A percentile compares a stretch with the other conserved stretches of the same genome.
These are phyloP conservation scores for Ramalina intermedia DNA, from an alignment of 495 filamentous ascomycete genomes.

Conservation along the genomic window DNA sequence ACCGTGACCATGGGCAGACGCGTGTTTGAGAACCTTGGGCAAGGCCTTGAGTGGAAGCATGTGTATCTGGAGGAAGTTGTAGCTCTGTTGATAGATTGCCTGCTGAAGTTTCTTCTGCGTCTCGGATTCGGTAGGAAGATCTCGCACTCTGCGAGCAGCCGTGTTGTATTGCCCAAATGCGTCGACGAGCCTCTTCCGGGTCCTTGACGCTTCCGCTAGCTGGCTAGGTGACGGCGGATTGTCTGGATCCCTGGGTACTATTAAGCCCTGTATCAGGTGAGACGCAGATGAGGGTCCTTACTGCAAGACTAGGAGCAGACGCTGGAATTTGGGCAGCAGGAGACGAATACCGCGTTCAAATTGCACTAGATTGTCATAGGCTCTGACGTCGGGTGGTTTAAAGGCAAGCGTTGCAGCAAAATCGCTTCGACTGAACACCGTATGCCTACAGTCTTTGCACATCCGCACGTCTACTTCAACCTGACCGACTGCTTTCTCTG, in stretches of 20 bases:
- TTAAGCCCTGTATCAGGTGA: conserved; percentile 19
- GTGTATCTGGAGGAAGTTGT: conserved; percentile 75
- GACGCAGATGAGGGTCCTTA: conserved; percentile 16
- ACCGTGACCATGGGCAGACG: conserved; percentile 29
- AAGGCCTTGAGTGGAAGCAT: conserved; percentile 85
- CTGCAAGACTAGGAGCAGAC: conserved; percentile 54
- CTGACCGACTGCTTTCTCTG: conserved; percentile 22
- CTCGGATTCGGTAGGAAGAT: conserved; percentile 55
- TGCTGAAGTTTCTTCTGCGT: conserved; percentile 69
- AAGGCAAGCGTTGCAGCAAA: conserved; percentile 55
- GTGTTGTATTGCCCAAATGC: conserved; percentile 81
- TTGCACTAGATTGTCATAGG: conserved; percentile 76
- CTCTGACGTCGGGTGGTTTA: conserved; percentile 60
- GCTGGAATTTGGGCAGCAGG: conserved; percentile 78
- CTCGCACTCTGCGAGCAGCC: conserved; percentile 68
- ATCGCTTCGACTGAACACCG: conserved; percentile 71
- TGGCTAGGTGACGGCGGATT: conserved; percentile 61
- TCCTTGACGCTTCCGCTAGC: conserved; percentile 76
- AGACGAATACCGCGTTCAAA: conserved; percentile 81
- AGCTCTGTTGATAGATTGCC: conserved; percentile 69
- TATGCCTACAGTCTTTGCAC: conserved; percentile 77
- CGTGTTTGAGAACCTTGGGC: conserved; percentile 66
- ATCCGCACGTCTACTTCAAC: conserved; percentile 72
- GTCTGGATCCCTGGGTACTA: conserved; percentile 40
- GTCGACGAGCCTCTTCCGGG: conserved; percentile 81